These are phyloP conservation scores for Stephania cephalantha DNA, from an alignment of 164 flowering plant genomes.

Conservation along the genomic window DNA sequence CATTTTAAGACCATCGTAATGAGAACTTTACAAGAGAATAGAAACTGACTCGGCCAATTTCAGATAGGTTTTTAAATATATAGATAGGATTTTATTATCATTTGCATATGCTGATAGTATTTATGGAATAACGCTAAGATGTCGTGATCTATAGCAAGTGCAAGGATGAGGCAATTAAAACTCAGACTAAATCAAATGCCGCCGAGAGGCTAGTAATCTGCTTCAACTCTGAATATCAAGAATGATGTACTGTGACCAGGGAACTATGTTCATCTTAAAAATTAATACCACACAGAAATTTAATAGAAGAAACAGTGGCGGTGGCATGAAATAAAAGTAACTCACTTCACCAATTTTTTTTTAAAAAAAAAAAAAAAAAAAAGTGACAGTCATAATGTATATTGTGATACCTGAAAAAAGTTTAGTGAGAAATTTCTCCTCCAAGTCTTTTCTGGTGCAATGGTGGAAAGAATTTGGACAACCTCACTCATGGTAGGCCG, in stretches of 20 bases:
- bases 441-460: constrained; percentile 58
- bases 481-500: constrained; percentile 94
- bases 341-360: background rate
- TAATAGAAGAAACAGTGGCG: background rate
- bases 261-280: background rate
- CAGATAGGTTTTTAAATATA: background rate
- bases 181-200: no score
- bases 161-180: background rate
- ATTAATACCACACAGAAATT: background rate
- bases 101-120: no score
- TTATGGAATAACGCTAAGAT: no score
- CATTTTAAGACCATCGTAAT: no score
- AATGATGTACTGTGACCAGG: background rate
- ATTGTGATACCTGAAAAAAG: constrained; percentile 47
- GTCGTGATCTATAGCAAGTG: background rate
- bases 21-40: background rate
- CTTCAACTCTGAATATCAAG: background rate
- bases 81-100: no score
- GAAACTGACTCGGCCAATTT: background rate
- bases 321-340: background rate
- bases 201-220: background rate
- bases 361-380: no score
- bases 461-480: constrained; percentile 85
- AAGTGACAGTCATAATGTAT: background rate
- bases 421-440: constrained; percentile 43